phyloP scores from a whole-genome alignment of 225 moss, liverwort and hornwort genomes.

The Sphagnum tenellum region DNA sequence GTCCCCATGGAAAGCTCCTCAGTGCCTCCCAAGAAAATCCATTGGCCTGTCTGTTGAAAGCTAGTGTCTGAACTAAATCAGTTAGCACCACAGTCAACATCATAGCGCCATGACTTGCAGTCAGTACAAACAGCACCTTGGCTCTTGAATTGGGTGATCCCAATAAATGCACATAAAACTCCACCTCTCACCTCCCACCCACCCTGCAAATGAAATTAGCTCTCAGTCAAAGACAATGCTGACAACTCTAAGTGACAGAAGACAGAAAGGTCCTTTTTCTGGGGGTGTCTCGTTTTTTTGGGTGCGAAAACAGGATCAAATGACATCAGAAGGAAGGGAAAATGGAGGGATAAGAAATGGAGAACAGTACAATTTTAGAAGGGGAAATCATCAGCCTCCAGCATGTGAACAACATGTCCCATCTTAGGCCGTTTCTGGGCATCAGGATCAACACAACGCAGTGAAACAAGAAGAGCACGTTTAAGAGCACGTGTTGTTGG shows the following conservation, averaged over 20 bases:
- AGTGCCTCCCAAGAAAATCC: too few relatives aligned
- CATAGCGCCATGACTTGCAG: slow-evolving; percentile 1
- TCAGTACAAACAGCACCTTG: slow-evolving; percentile 29
- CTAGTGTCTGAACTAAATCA: too few relatives aligned
- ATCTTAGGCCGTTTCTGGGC: slow-evolving; percentile 95
- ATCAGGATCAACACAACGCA: slow-evolving; percentile 97
- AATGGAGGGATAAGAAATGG: too few relatives aligned
- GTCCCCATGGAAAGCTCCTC: too few relatives aligned
- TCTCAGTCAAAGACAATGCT: too few relatives aligned
- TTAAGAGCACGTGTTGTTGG: slow-evolving; percentile 94
- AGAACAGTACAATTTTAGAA: slow-evolving; percentile 13
- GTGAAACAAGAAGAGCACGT: slow-evolving; percentile 88
- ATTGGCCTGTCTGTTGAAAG: too few relatives aligned
- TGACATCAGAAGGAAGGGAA: too few relatives aligned
- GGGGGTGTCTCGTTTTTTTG: too few relatives aligned
- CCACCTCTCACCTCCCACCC: slow-evolving; percentile 39
- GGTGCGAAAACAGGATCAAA: too few relatives aligned
- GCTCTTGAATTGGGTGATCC: slow-evolving; percentile 38
- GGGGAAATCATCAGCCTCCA: slow-evolving; percentile 97
- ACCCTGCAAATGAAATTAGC: slow-evolving; percentile 12
- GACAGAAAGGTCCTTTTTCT: neutral
- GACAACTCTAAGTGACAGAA: neutral
- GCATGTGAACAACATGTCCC: slow-evolving; percentile 99
- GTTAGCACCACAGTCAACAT: too few relatives aligned
- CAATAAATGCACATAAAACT: slow-evolving; percentile 31